Percentiles rank a stretch among this genome's conserved stretches.
phyloP scores from a whole-genome alignment of 2,329 filamentous ascomycete genomes.

The Hypocrella siamensis region DNA sequence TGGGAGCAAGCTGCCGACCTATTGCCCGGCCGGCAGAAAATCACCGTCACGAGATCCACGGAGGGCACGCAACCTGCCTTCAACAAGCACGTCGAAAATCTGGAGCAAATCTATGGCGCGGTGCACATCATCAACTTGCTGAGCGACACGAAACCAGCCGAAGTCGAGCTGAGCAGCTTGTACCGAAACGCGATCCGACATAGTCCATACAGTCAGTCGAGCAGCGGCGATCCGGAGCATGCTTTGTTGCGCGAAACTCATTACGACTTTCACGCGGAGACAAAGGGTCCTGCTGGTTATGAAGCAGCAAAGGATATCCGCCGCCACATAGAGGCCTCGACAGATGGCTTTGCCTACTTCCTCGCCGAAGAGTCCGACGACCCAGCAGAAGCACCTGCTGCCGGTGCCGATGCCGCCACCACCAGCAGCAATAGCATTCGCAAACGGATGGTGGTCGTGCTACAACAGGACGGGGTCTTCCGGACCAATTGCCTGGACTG shows the following conservation, averaged over 20 bases:
- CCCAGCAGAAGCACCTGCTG: constrained; percentile 20
- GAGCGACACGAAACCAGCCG: constrained; percentile 76
- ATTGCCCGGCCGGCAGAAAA: constrained; percentile 86
- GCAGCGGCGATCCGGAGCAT: constrained; percentile 45
- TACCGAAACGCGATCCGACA: constrained; percentile 65
- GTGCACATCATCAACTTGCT: constrained; percentile 88
- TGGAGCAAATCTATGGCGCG: constrained; percentile 75
- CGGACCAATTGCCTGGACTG: constrained; percentile 94
- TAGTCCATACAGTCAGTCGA: constrained; percentile 52
- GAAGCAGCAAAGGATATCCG: constrained; percentile 80
- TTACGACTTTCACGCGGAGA: constrained; percentile 95
- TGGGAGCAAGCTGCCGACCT: constrained; percentile 90
- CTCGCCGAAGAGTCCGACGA: constrained; percentile 59
- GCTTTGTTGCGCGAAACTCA: constrained; percentile 67
- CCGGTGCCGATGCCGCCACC: too few species aligned
- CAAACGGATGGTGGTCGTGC: constrained; percentile 45
- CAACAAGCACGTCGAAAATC: constrained; percentile 81
- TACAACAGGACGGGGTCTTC: constrained; percentile 93
- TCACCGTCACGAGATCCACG: constrained; percentile 71
- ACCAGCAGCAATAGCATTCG: too few species aligned
- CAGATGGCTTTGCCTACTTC: constrained; percentile 85
- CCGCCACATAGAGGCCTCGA: constrained; percentile 60
- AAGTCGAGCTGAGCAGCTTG: constrained; percentile 65
- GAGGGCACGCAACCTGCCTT: constrained; percentile 92
- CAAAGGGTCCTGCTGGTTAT: constrained; percentile 71